phyloP scores from a whole-genome alignment of 495 filamentous ascomycete genomes.

The Thozetella sp. region DNA sequence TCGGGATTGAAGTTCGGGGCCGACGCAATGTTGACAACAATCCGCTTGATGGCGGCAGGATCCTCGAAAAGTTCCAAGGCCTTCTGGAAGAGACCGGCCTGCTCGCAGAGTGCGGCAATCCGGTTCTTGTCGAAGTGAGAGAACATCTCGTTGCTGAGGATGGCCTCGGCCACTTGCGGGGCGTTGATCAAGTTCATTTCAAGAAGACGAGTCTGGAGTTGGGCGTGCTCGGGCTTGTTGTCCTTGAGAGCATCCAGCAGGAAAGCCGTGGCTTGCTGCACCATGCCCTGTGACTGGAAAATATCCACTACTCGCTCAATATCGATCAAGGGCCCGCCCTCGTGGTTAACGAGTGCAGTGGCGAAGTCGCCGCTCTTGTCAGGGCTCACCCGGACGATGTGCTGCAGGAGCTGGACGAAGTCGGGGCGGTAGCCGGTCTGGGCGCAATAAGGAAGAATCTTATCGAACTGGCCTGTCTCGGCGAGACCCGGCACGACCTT shows the following conservation, averaged over 20 bases:
- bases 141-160: conserved; percentile 97
- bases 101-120: conserved; percentile 88
- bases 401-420: conserved; percentile 84
- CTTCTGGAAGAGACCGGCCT: conserved; percentile 82
- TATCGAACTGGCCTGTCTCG: conserved; percentile 94
- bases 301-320: conserved; percentile 95
- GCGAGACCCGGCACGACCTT: conserved; percentile 95
- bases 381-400: conserved; percentile 89
- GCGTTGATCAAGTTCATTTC: conserved; percentile 99
- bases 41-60: conserved; percentile 83
- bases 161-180: conserved; percentile 95
- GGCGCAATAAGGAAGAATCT: conserved; percentile 89
- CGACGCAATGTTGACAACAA: conserved; percentile 75
- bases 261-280: conserved; percentile 97
- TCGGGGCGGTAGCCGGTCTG: conserved; percentile 86
- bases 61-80: conserved; percentile 96
- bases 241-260: conserved; percentile 90
- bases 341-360: conserved; percentile 80
- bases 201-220: conserved; percentile 89
- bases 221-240: conserved; percentile 91
- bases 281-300: conserved; percentile 96
- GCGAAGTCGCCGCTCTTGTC: conserved; percentile 97
- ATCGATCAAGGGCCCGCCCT: conserved; percentile 83
- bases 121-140: conserved; percentile 89
- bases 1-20: conserved; percentile 83